These are phyloP conservation scores for Irpex rosettiformis DNA, from an alignment of 1,284 basidiomycete species.

Conservation along the genomic window DNA sequence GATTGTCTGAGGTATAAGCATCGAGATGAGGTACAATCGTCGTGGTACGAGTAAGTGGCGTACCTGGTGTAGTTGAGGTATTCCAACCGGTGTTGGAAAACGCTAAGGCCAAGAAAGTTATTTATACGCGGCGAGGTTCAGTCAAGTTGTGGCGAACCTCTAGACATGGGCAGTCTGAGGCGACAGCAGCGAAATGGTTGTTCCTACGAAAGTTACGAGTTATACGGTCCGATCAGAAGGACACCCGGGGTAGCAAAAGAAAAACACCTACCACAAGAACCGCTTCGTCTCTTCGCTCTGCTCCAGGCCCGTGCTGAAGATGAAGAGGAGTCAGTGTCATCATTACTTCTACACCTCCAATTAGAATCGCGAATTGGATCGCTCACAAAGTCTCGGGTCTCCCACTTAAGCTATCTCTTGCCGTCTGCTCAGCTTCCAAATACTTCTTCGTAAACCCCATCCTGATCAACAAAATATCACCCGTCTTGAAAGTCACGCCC, in stretches of 20 bases:
- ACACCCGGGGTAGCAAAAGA: not conserved
- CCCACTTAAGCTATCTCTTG: slow-evolving; percentile 41
- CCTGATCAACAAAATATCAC: slow-evolving; percentile 59
- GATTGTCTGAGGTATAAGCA: slow-evolving; percentile 42
- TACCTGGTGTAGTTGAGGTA: slow-evolving; percentile 55
- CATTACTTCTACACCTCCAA: not conserved
- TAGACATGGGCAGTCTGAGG: slow-evolving; percentile 67
- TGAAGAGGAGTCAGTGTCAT: not conserved
- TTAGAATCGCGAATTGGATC: not conserved
- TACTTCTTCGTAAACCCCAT: slow-evolving; percentile 65
- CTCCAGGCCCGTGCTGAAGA: slow-evolving; percentile 58
- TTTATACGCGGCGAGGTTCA: not conserved
- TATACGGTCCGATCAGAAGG: not conserved
- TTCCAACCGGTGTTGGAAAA: slow-evolving; percentile 50
- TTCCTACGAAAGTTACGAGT: slow-evolving; percentile 49
- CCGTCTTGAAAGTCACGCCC: slow-evolving; percentile 54
- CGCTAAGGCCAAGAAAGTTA: slow-evolving; percentile 31
- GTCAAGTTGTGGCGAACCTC: slow-evolving; percentile 41
- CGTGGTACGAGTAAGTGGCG: slow-evolving; percentile 12
- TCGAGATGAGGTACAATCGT: not conserved
- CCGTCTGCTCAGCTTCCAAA: slow-evolving; percentile 40
- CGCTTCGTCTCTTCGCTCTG: slow-evolving; percentile 70
- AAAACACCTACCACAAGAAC: slow-evolving; percentile 51
- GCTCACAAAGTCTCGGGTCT: slow-evolving; percentile 51
- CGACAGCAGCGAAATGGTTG: slow-evolving; percentile 74